Percentiles rank a stretch among this genome's conserved stretches.
These are phyloP conservation scores for Pseudocercospora macadamiae DNA, from an alignment of 2,329 filamentous ascomycete species.

Conservation along the genomic window DNA sequence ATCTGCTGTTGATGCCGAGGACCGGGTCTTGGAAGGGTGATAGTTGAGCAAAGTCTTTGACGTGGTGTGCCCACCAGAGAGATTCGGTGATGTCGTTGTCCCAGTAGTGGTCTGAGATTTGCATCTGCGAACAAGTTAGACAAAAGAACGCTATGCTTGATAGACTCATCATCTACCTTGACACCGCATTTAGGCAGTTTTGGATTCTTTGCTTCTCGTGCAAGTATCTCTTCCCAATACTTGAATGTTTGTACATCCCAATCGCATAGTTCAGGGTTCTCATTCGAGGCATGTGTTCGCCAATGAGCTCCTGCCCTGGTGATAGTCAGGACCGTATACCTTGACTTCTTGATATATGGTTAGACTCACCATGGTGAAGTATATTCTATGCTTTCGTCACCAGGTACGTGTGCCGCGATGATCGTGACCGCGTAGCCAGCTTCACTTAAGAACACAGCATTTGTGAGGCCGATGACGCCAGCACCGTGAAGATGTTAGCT, in stretches of 20 bases:
- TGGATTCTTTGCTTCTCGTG: constrained; percentile 34
- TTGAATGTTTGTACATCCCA: constrained; percentile 51
- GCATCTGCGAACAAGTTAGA: constrained; percentile 13
- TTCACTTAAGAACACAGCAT: constrained; percentile 47
- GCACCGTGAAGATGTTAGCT: constrained; percentile 39
- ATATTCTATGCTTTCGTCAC: constrained; percentile 47
- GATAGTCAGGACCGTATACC: no score
- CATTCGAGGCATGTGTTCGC: constrained; percentile 45
- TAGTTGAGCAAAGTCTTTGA: constrained; percentile 38
- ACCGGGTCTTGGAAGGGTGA: constrained; percentile 25
- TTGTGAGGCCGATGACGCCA: constrained; percentile 52
- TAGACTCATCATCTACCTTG: constrained; percentile 5
- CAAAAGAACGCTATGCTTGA: neutral
- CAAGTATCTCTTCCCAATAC: constrained; percentile 43
- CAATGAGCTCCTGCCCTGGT: constrained; percentile 54
- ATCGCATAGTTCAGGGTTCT: constrained; percentile 39
- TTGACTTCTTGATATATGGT: neutral
- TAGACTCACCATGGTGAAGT: constrained; percentile 45
- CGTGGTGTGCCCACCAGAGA: constrained; percentile 45
- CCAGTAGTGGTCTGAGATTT: constrained; percentile 36
- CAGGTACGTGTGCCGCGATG: constrained; percentile 48
- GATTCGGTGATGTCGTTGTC: constrained; percentile 30
- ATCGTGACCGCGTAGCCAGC: constrained; percentile 47
- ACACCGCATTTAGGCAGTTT: constrained; percentile 29
- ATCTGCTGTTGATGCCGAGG: constrained; percentile 25